These are phyloP conservation scores for Thielaviopsis musarum DNA, from an alignment of 2,329 filamentous ascomycete species.

Conservation along the genomic window DNA sequence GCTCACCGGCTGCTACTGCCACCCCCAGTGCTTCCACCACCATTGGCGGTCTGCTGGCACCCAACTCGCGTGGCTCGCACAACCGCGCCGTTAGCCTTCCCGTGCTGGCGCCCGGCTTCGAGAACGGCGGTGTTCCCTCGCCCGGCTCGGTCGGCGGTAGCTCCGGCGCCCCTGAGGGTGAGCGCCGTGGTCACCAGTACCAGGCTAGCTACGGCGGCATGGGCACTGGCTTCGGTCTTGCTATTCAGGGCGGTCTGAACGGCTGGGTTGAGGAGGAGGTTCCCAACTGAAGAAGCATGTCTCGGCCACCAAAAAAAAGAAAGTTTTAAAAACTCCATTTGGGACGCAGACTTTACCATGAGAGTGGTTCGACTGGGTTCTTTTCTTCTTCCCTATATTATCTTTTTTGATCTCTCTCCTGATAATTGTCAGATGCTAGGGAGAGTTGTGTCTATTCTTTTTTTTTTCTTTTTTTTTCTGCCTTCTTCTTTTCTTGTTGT, in stretches of 20 bases:
- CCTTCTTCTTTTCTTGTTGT: slow-evolving; percentile 1
- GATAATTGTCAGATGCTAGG: too few relatives aligned
- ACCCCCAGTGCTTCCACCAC: slow-evolving; percentile 44
- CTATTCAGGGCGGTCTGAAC: slow-evolving; percentile 46
- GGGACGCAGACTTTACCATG: too few relatives aligned
- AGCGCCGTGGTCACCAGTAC: slow-evolving; percentile 49
- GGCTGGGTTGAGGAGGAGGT: slow-evolving; percentile 54
- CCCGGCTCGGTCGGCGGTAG: slow-evolving; percentile 24
- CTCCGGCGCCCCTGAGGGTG: slow-evolving; percentile 21
- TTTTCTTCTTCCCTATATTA: slow-evolving; percentile 12
- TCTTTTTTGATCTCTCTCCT: not conserved
- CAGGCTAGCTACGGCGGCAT: slow-evolving; percentile 46
- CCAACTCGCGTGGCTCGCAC: slow-evolving; percentile 44
- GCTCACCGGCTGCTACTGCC: slow-evolving; percentile 35
- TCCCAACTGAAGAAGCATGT: slow-evolving; percentile 28
- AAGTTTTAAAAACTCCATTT: too few relatives aligned
- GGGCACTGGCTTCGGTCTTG: slow-evolving; percentile 41
- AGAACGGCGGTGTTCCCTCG: slow-evolving; percentile 38
- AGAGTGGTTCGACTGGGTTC: slow-evolving; percentile 2
- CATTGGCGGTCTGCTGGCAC: slow-evolving; percentile 61
- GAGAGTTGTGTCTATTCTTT: slow-evolving; percentile 12
- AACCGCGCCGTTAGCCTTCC: slow-evolving; percentile 83
- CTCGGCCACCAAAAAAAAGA: not conserved
- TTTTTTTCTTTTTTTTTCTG: slow-evolving; percentile 11
- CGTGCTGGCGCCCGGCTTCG: slow-evolving; percentile 45